phyloP scores from a whole-genome alignment of 169 alveolate genomes.

The Plasmodium vivax region DNA sequence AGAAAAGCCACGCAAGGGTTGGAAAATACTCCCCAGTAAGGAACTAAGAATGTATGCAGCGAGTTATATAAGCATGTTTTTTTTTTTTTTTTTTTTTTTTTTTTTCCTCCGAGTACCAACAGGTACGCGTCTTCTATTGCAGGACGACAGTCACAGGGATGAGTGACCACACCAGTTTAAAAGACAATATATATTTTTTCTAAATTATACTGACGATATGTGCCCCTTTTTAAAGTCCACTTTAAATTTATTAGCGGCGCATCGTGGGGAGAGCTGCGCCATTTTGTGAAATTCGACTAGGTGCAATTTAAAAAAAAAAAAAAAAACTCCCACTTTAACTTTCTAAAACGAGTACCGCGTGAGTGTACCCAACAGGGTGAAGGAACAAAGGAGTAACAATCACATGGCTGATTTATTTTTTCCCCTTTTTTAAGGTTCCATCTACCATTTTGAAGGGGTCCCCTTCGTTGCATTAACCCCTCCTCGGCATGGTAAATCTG shows the following conservation, averaged over 20 bases:
- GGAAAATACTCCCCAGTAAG: neutral
- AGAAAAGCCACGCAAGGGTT: neutral
- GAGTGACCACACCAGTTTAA: neutral
- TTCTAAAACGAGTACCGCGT: neutral
- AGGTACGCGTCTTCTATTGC: neutral
- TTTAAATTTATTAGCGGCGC: neutral
- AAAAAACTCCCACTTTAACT: neutral
- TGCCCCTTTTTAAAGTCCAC: neutral
- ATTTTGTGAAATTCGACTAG: neutral
- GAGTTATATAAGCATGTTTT: neutral
- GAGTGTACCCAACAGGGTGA: neutral
- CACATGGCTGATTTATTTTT: neutral
- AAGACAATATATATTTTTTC: no score
- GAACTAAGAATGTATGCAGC: neutral
- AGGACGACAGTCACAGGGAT: neutral
- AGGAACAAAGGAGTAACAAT: neutral
- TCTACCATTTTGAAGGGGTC: neutral
- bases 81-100: neutral
- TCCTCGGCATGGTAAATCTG: neutral
- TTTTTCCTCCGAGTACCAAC: neutral
- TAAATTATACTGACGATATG: neutral
- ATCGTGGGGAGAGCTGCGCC: neutral
- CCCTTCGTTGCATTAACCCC: neutral
- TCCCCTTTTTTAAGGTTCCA: neutral
- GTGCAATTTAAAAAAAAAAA: neutral